phyloP scores from a whole-genome alignment of 2,329 filamentous ascomycete species.

The Sordariomycetes sp. region DNA sequence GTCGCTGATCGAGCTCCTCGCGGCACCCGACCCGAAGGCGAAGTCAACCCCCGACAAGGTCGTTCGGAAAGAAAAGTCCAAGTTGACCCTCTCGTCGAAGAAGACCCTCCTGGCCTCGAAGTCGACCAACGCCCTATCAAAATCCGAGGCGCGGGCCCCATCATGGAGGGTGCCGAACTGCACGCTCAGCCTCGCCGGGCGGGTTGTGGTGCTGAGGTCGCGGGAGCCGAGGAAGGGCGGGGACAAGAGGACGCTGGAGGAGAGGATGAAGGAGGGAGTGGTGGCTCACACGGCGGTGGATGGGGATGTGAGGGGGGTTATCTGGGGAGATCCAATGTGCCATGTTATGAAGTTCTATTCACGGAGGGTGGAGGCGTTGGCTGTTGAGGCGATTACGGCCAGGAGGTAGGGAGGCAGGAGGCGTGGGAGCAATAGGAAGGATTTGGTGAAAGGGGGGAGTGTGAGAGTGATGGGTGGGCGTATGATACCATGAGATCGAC shows the following conservation, averaged over 20 bases:
- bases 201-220: slow-evolving; percentile 55
- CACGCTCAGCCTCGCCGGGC: slow-evolving; percentile 59
- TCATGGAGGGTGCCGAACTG: slow-evolving; percentile 55
- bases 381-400: slow-evolving; percentile 38
- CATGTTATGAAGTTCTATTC: slow-evolving; percentile 75
- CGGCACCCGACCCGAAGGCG: slow-evolving; percentile 40
- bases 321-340: slow-evolving; percentile 75
- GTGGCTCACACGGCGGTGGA: slow-evolving; percentile 60
- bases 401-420: background rate
- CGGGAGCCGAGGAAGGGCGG: slow-evolving; percentile 24
- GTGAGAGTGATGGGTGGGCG: background rate
- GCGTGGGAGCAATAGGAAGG: background rate
- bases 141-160: background rate
- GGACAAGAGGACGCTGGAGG: slow-evolving; percentile 35
- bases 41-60: background rate
- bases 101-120: slow-evolving; percentile 7
- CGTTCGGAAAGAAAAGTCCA: background rate
- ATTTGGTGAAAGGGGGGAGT: background rate
- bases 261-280: slow-evolving; percentile 46
- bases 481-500: background rate
- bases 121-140: slow-evolving; percentile 6
- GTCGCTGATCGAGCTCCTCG: slow-evolving; percentile 61
- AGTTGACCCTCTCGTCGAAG: background rate
- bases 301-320: slow-evolving; percentile 53
- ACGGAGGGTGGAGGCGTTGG: slow-evolving; percentile 58